Base-by-base conservation (phyloP, 2,329 filamentous ascomycete species). In the Diplodia corticola region DNA sequence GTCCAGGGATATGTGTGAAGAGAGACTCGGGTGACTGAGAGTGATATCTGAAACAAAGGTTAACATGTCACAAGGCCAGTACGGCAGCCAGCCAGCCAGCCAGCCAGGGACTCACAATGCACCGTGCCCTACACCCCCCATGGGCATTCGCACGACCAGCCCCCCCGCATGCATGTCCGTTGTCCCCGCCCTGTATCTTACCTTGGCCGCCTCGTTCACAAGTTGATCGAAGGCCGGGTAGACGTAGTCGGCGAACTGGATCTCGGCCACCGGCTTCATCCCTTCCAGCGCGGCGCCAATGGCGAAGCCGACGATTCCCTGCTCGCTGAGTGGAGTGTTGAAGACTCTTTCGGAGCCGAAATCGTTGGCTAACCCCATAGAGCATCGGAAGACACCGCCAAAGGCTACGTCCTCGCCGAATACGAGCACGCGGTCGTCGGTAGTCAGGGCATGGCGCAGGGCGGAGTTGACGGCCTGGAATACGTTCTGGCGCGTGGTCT, bases 361-460 rank as follows among this genome's bases (percentile, higher is more conserved):
- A 65, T 92, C 92, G 69, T 93, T 91, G 35, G 92, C 88, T 17
- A 99, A 84, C 72, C 93, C 92, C 88, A 95, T 94, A 35, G 92
- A 94, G 79, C 93, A 97, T 66, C 95, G 87, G 75, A 99, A 99
- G 17, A 99, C 95, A 64, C 95, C 95, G 49, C 95, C 95, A 72
- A 99, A 99, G 15, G 95, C 92, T 7, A 99, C 93, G 75, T 99
- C 95, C 79, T 99, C 95, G 49, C 95, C 95, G 73, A 99, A 99
- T 10, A 99, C 85, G 66, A 98, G 82, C 24, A 97, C 92, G 20
- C 89, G 88, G 69, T 96, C 92, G 72, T 97, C 93, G 40, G 89
- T 87, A 17, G 90, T 87, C 30, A 99, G 84, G 26, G 94, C 92
- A 67, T 90, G 91, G 24, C 91, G 87, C 24, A 99, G 84, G 12